Evolutionary conservation across 2,329 filamentous ascomycete genomes (phyloP).

Genomic region (Alternaria burnsii): DNA sequence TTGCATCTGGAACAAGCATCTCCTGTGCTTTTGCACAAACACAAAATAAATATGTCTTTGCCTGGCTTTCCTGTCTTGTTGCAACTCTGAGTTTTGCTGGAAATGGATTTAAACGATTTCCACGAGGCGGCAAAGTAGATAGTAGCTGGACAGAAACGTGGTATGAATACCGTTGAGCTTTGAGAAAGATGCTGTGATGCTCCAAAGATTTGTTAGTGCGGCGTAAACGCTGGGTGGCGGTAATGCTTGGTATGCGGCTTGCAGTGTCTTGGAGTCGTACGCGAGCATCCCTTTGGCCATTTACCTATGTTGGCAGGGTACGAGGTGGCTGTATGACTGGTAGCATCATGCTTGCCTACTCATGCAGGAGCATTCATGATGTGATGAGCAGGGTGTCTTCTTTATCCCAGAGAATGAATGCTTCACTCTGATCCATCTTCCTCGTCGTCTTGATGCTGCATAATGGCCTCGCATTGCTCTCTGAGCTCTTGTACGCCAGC

Average conservation of each 20-base stretch:
- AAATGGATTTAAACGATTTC: too few relatives aligned
- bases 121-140: neutral
- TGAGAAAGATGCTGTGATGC: neutral
- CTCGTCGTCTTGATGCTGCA: conserved; percentile 38
- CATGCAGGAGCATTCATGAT: neutral
- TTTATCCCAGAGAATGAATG: neutral
- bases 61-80: too few relatives aligned
- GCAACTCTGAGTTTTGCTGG: too few relatives aligned
- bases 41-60: too few relatives aligned
- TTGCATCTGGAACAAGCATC: neutral
- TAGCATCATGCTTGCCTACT: neutral
- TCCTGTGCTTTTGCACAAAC: neutral
- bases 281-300: neutral
- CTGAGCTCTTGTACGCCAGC: conserved; percentile 54
- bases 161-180: neutral
- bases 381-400: neutral
- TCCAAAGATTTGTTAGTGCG: too few relatives aligned
- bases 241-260: neutral
- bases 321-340: neutral
- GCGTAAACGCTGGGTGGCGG: too few relatives aligned
- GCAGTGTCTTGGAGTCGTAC: neutral
- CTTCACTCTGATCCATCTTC: conserved; percentile 34
- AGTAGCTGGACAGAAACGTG: too few relatives aligned
- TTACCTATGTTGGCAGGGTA: neutral
- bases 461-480: conserved; percentile 47